These are phyloP conservation scores for Dactylellina sp. DNA, from an alignment of 2,329 filamentous ascomycete genomes.

Conservation along the genomic window DNA sequence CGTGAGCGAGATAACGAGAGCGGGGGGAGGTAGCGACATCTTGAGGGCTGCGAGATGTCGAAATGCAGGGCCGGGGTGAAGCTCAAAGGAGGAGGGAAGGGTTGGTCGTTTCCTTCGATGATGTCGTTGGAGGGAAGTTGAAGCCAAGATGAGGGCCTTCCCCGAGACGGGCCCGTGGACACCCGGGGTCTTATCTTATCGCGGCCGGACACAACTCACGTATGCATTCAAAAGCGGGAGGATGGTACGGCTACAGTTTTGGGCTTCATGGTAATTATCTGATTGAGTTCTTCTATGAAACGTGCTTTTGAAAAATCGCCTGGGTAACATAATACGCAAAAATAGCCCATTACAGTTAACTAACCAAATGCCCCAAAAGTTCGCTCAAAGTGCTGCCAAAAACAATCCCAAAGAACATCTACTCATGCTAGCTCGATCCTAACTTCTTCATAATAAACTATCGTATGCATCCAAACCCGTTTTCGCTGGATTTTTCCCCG, in stretches of 20 bases:
- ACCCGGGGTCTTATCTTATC: constrained; percentile 29
- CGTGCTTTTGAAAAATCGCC: neutral
- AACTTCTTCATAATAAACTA: constrained; percentile 68
- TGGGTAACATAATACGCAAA: neutral
- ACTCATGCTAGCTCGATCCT: neutral
- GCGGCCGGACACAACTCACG: neutral
- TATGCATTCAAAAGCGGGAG: neutral
- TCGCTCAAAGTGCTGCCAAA: constrained; percentile 40
- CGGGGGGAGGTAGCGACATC: constrained; percentile 49
- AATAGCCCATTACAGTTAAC: constrained; percentile 10
- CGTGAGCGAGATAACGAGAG: constrained; percentile 49
- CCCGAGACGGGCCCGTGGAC: neutral
- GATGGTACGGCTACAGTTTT: too few species aligned
- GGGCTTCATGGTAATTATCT: too few species aligned
- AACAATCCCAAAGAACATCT: neutral
- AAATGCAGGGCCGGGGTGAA: constrained; percentile 27
- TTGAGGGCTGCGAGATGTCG: constrained; percentile 5
- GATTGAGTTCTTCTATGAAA: neutral
- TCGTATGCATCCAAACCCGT: constrained; percentile 70
- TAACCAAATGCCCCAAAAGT: neutral
- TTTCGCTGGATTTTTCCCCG: constrained; percentile 62
- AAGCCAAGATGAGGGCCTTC: constrained; percentile 6
- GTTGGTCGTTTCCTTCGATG: constrained; percentile 8
- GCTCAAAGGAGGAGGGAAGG: neutral
- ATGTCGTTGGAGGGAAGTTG: constrained; percentile 11